phyloP scores from a whole-genome alignment of 73 alveolate species.

The Tetrahymena malaccensis region DNA sequence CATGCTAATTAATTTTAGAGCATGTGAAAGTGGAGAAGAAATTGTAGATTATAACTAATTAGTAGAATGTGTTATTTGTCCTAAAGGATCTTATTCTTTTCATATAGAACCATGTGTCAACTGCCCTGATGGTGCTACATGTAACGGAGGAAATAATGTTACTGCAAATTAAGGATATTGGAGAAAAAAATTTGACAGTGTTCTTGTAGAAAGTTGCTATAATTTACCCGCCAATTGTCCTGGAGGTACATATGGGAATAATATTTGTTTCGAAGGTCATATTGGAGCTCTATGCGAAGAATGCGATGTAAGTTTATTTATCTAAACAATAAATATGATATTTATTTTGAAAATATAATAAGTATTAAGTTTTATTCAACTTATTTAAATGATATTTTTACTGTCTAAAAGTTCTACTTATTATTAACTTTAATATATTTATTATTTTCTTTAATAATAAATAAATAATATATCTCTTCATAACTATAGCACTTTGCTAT shows the following conservation, averaged over 20 bases:
- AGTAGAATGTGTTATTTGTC: constrained; percentile 7
- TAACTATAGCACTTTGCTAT: no score
- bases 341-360: no score
- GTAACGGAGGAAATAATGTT: constrained; percentile 30
- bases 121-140: constrained; percentile 37
- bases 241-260: constrained; percentile 19
- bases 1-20: not conserved
- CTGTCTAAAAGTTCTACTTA: no score
- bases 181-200: constrained; percentile 38
- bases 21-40: not conserved
- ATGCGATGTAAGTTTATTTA: not conserved
- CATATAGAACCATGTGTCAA: not conserved
- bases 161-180: constrained; percentile 43
- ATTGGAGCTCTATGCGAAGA: constrained; percentile 41
- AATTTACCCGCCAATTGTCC: not conserved
- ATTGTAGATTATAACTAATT: not conserved
- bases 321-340: no score
- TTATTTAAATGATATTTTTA: no score
- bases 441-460: no score
- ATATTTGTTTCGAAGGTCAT: constrained; percentile 11
- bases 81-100: constrained; percentile 2
- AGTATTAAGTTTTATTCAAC: no score
- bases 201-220: not conserved
- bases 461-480: no score
- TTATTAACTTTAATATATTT: no score